Conservation (phyloP, 352 stramenopile genomes). For the Globisporangium paroecandrum region DNA sequence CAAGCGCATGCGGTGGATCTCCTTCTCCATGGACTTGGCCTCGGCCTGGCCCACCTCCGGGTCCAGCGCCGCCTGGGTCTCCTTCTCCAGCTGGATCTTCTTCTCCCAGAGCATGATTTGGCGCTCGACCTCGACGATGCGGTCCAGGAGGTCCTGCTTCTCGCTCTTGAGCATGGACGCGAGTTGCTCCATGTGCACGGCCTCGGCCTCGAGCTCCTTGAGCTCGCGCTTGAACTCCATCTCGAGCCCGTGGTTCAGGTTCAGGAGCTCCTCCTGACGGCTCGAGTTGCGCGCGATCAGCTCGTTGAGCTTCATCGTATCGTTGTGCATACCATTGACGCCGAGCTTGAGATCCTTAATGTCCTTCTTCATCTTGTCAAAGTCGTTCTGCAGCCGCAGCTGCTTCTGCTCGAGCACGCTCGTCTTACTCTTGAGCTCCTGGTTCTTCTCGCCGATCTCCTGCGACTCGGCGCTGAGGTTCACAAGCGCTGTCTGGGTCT, state of each 20-base stretch:
- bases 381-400: conserved; percentile 81
- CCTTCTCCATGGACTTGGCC: conserved; percentile 91
- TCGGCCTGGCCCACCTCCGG: conserved; percentile 90
- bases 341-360: conserved; percentile 73
- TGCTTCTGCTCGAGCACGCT: conserved; percentile 90
- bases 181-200: conserved; percentile 68
- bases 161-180: conserved; percentile 71
- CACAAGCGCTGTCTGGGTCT: conserved; percentile 89
- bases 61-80: conserved; percentile 93
- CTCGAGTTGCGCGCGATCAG: conserved; percentile 88
- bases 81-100: conserved; percentile 96
- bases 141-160: conserved; percentile 85
- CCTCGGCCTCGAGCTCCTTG: conserved; percentile 85
- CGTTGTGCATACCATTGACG: conserved; percentile 86
- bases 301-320: conserved; percentile 92
- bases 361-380: conserved; percentile 75
- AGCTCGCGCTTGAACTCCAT: conserved; percentile 91
- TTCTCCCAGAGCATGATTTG: conserved; percentile 95
- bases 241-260: conserved; percentile 87
- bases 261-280: conserved; percentile 73
- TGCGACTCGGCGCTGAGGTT: conserved; percentile 86
- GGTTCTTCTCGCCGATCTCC: conserved; percentile 82
- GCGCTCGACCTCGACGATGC: conserved; percentile 90
- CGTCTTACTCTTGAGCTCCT: conserved; percentile 87
- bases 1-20: conserved; percentile 95